phyloP scores from a whole-genome alignment of 139 green algal species.

The Microglena sp. region DNA sequence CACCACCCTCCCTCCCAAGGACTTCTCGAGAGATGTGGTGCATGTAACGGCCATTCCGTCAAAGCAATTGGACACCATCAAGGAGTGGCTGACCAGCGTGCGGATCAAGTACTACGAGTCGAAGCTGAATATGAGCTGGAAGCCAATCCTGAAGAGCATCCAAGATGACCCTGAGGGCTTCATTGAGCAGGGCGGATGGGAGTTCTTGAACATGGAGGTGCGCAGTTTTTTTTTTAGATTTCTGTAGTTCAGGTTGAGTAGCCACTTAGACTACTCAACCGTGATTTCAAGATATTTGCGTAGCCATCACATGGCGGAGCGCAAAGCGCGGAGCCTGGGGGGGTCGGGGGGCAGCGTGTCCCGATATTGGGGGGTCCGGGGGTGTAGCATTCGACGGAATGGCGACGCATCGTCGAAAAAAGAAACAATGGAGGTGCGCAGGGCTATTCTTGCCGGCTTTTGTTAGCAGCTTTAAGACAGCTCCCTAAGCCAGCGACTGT shows the following conservation, averaged over 20 bases:
- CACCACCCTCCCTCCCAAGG: no score
- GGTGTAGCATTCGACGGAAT: no score
- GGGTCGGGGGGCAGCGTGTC: neutral
- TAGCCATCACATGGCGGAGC: no score
- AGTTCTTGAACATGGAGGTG: slow-evolving; percentile 91
- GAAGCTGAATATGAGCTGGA: slow-evolving; percentile 97
- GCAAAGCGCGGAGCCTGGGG: neutral
- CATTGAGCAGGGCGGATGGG: slow-evolving; percentile 85
- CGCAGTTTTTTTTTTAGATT: neutral
- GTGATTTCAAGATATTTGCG: no score
- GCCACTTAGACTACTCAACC: no score
- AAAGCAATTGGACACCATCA: slow-evolving; percentile 87
- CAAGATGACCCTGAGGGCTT: slow-evolving; percentile 80
- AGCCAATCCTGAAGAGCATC: slow-evolving; percentile 88
- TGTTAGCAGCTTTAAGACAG: neutral
- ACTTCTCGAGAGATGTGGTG: slow-evolving; percentile 63
- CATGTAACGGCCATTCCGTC: slow-evolving; percentile 83
- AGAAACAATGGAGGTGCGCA: neutral
- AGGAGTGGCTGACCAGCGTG: slow-evolving; percentile 81
- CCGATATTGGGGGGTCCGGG: no score
- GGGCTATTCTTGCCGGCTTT: neutral
- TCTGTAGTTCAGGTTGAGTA: no score
- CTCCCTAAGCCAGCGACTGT: no score
- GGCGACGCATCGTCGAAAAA: no score
- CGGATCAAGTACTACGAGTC: slow-evolving; percentile 96